phyloP scores from a whole-genome alignment of 176 grass and related monocot genomes.

The Tillandsia leiboldiana region DNA sequence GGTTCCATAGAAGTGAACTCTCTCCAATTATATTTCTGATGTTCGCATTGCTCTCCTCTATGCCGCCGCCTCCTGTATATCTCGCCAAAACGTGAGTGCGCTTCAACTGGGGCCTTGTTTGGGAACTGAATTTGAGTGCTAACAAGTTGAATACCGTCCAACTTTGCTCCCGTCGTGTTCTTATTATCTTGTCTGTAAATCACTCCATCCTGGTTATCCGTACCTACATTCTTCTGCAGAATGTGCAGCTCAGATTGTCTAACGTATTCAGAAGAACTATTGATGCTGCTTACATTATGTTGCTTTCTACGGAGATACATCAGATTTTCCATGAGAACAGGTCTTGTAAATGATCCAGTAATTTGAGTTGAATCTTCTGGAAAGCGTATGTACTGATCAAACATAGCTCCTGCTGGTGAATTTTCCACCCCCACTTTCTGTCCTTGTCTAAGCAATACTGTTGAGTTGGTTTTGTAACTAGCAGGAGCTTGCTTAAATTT shows the following conservation, averaged over 20 bases:
- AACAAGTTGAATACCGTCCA: too few species aligned
- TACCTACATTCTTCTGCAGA: constrained; percentile 8
- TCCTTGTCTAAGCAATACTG: constrained; percentile 12
- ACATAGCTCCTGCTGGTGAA: constrained; percentile 24
- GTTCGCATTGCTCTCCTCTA: constrained; percentile 18
- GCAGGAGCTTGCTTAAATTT: constrained; percentile 23
- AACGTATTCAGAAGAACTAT: background rate
- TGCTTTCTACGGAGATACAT: constrained; percentile 18
- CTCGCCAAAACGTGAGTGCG: too few species aligned
- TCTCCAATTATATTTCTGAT: background rate
- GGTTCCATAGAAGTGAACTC: constrained; percentile 15
- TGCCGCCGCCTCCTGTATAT: too few species aligned
- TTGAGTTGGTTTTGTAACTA: constrained; percentile 20
- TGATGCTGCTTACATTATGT: constrained; percentile 16
- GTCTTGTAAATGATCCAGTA: constrained; percentile 18
- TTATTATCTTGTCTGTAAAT: too few species aligned
- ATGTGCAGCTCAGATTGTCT: constrained; percentile 2
- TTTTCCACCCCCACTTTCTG: constrained; percentile 26
- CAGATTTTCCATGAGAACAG: constrained; percentile 1
- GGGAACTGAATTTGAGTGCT: too few species aligned
- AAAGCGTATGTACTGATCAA: constrained; percentile 30
- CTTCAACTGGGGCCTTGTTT: too few species aligned
- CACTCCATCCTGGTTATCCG: background rate
- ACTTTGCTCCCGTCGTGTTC: too few species aligned
- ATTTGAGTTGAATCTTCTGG: constrained; percentile 16